Conservation (phyloP, 352 stramenopile species). For the Phytopythium mirpurense region DNA sequence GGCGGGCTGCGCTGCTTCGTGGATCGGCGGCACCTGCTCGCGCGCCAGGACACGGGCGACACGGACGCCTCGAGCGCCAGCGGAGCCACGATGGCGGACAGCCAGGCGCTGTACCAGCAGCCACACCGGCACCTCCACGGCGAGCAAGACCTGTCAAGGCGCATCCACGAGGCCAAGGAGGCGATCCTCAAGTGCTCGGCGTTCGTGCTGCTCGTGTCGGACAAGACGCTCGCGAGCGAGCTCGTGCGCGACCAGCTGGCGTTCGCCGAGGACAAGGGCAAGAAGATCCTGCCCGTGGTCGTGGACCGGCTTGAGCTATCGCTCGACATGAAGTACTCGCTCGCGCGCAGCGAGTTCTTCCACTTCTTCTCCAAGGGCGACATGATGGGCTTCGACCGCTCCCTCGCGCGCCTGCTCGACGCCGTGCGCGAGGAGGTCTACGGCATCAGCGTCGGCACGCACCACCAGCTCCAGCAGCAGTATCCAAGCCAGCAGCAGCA, state of each 20-base stretch:
- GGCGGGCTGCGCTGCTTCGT: conserved; percentile 67
- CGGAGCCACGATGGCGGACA: too few species aligned
- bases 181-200: conserved; percentile 78
- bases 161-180: conserved; percentile 79
- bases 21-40: conserved; percentile 36
- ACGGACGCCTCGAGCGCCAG: conserved; percentile 1
- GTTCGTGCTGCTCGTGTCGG: conserved; percentile 68
- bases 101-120: too few species aligned
- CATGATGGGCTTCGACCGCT: conserved; percentile 72
- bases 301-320: conserved; percentile 60
- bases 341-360: conserved; percentile 72
- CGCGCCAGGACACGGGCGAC: neutral
- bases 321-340: conserved; percentile 76
- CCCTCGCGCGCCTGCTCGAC: conserved; percentile 46
- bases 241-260: conserved; percentile 74
- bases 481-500: neutral
- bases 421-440: conserved; percentile 64
- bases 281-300: conserved; percentile 71
- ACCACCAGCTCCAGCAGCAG: neutral
- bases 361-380: conserved; percentile 78
- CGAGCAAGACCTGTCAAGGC: conserved; percentile 55
- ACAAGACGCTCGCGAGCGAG: conserved; percentile 68
- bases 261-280: conserved; percentile 83
- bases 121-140: too few species aligned
- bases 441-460: conserved; percentile 40